Evolutionary conservation across 805 yeast genomes (phyloP), one percentile per base, ranked within the genome.

Genomic region (Maudiozyma serrabonitensis): DNA sequence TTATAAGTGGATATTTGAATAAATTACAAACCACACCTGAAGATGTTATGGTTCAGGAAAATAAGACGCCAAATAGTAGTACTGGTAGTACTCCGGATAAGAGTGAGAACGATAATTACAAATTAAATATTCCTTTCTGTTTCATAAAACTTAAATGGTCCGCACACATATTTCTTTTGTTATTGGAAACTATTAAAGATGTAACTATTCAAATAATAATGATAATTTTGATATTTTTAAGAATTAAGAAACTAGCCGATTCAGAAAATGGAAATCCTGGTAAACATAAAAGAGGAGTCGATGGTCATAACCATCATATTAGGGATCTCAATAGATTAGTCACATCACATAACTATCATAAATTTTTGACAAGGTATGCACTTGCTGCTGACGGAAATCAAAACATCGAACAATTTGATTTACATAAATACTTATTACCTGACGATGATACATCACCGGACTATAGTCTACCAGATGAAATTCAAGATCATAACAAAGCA

Each of bases 381-480:
- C 9, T 7, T 13, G 41, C 65, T 60, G 43, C 57, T n/a, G 32
- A 23, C 9, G 13, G 15, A 5, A 41, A 41, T 26, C 21, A 23
- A 23, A 7, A 26, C 4, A 25, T 23, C 11, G 32, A 23, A 13
- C 43, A 41, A 41, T 41, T 56, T 50, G 55, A 4, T 64, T 23
- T 26, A 12, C 42, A 43, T 13, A 23, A 39, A 11, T 49, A 41
- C 23, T 38, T 58, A 9, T 40, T 58, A 12, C 60, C 61, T 42
- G 69, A 58, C 28, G 60, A 58, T 40, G 69, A 67, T 4, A 60
- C 61, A 6, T 52, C 56, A 16, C 66, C 59, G 18, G 64, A 62
- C 42, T 52, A 54, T 39, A 61, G 53, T 7, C 49, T 51, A 9
- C 66, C 50, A 19, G 45, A 46, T 28, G 37, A 31, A 3, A 41